Evolutionary conservation across 805 yeast species (phyloP), one percentile per base, ranked within the genome.

Genomic region (Ogataea angusta): DNA sequence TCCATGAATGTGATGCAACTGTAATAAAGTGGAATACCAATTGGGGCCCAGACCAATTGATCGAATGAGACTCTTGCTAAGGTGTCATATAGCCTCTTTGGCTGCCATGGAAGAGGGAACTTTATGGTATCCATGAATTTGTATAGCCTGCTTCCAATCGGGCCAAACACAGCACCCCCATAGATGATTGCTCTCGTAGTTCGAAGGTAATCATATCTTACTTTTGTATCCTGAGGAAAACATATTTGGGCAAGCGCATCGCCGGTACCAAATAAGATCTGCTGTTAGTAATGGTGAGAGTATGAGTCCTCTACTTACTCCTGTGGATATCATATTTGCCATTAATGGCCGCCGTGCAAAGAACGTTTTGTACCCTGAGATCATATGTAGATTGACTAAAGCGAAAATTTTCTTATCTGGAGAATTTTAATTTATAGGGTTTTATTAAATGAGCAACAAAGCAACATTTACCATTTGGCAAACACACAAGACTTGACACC

Each of bases 1-100:
- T 87, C 93, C 69, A 90, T 59, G 3, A 78, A 27, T 0, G 90
- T 72, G 80, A 88, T 82, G 29, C 75, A 68, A 1, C 78, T 55
- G 55, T 72, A 88, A 61, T 87, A 90, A 36, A 84, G 57, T 2
- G 91, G 90, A 7, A 89, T 75, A 3, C 82, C 78, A 10, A 83
- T 52, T 2, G 96, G 96, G 0, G 96, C 87, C 73, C 87, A 87
- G 0, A 72, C 46, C 19, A 76, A 52, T 57, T 89, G 96, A 62
- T 90, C 97, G 6, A 75, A 70, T 0, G 74, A 72, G 12, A 85
- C 88, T 35, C 87, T 64, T 8, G 66, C 55, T 1, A 66, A 15
- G 0, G 76, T 68, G 45, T 76, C 70, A 17, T 51, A 39, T 4
- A 51, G 21, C 34, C 41, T 53, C 12, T 22, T 28, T 10, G 36